Base-by-base conservation (phyloP, 805 yeast species). In the Tetrapisispora fleetii region DNA sequence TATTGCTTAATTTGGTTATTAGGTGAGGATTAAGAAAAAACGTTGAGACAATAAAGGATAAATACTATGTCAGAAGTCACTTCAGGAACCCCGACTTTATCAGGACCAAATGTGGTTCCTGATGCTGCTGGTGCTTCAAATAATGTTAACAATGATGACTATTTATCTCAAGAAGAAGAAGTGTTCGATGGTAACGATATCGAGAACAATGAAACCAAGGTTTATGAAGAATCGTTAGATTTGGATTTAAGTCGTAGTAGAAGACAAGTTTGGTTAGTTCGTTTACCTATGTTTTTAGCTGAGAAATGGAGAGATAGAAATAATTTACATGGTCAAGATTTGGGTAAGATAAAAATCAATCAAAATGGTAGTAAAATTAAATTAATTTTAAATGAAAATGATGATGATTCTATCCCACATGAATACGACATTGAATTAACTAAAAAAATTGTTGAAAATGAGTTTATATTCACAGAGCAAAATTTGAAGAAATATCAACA, bases 181-280 rank as follows among this genome's bases (percentile, higher is more conserved):
- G 70, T 71, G 30, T 66, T 72, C 39, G 76, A 72, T 53, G 72
- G 74, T 52, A 72, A 72, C 50, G 76, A 72, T 58, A 59, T 69
- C 33, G 67, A 72, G 36, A 65, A 65, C 43, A 66, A 66, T 46
- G 67, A 64, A 50, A 63, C 63, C 14, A 64, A 59, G 51, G 63
- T 59, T 43, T 66, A 66, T 45, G 79, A 83, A 57, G 95, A 84
- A 67, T 75, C 86, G 14, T 73, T 90, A 30, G 95, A 93, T 64
- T 72, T 93, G 65, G 86, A 89, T 60, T 67, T 89, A 46, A 52
- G 72, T 1, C 70, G 72, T 30, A 78, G 82, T 16, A 73, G 68
- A 43, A 82, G 84, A 58, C 88, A 88, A 56, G 82, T 93, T 39
- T 93, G 98, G 99, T 72, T 93, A 21, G 95, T 93, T 22, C 79